Base-by-base conservation (phyloP, 257 asterid species). In the Catharanthus roseus region DNA sequence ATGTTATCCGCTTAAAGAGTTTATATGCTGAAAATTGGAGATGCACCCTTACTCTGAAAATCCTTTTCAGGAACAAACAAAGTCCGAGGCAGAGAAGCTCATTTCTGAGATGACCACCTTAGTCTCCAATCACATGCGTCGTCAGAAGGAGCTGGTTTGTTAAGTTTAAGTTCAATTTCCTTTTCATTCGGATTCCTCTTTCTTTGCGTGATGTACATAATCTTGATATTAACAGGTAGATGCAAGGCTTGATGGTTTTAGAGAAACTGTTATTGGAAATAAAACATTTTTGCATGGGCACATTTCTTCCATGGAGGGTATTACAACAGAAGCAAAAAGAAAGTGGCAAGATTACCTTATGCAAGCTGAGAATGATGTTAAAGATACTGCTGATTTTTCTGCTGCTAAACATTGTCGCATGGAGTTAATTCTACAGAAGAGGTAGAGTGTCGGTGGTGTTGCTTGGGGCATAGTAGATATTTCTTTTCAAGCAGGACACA, bases 321-420 rank as follows among this genome's bases (percentile, higher is more conserved):
- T 91, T 74, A 84, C 96, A 58, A 76, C 85, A 54, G 96, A 89
- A 77, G 79, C 90, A 51, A 91, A 89, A 85, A 80, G 96, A 77
- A 91, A 91, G 84, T 91, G 97, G 95, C 85, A 87, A 82, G 97
- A 91, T 79, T 84, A 81, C 74, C 82, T 77, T 81, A 55, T 62
- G 47, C 90, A 82, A 67, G 80, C 93, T 19, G 93, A 85, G 63
- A 78, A 61, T 64, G 81, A 72, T 77, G 68, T 77, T 28, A 86
- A 84, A 74, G 97, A 91, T 68, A 82, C 67, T 86, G 87, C 93
- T 26, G 90, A 86, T 67, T 86, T 86, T 80, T 83, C 93, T 65
- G 96, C 88, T 64, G 88, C 95, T 69, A 91, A 91, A 85, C 95
- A 89, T 83, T 86, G 96, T 79, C 90, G 95, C 67, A 77, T 91